phyloP scores from a whole-genome alignment of 495 filamentous ascomycete species.

The Bathelium albidoporum region DNA sequence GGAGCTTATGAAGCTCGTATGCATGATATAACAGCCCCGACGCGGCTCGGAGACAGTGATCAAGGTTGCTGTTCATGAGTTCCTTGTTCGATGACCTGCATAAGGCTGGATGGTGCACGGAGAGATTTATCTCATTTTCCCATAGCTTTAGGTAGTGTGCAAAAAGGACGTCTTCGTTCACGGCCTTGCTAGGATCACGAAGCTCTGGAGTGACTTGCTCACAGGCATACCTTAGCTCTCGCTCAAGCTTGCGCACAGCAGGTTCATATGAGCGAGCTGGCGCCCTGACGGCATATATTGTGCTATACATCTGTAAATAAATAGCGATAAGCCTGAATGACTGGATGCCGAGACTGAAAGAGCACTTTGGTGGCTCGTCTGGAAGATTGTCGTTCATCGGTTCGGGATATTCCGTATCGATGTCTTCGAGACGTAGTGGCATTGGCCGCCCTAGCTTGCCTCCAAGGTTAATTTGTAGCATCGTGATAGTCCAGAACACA shows the following conservation, averaged over 20 bases:
- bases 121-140: conserved; percentile 38
- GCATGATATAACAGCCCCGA: conserved; percentile 52
- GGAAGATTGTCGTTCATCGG: conserved; percentile 56
- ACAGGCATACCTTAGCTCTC: conserved; percentile 44
- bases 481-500: conserved; percentile 60
- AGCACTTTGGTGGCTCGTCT: conserved; percentile 46
- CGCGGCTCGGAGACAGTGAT: conserved; percentile 56
- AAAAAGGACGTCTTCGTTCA: conserved; percentile 41
- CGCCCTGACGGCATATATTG: conserved; percentile 55
- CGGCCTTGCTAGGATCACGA: conserved; percentile 32
- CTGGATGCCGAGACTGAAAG: conserved; percentile 52
- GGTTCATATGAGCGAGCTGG: conserved; percentile 46
- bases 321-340: conserved; percentile 50
- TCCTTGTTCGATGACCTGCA: conserved; percentile 50
- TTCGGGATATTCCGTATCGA: conserved; percentile 65
- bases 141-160: conserved; percentile 38
- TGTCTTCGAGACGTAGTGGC: conserved; percentile 57
- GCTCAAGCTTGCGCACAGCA: conserved; percentile 52
- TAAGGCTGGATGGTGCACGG: conserved; percentile 62
- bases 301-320: conserved; percentile 59
- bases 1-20: conserved; percentile 45
- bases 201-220: conserved; percentile 49
- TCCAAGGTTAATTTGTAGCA: conserved; percentile 52
- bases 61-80: conserved; percentile 54
- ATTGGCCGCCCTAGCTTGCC: conserved; percentile 68